A percentile compares a stretch with the other conserved stretches of the same genome.
These are phyloP conservation scores for Phialophora chinensis DNA, from an alignment of 2,329 filamentous ascomycete genomes.

Conservation along the genomic window DNA sequence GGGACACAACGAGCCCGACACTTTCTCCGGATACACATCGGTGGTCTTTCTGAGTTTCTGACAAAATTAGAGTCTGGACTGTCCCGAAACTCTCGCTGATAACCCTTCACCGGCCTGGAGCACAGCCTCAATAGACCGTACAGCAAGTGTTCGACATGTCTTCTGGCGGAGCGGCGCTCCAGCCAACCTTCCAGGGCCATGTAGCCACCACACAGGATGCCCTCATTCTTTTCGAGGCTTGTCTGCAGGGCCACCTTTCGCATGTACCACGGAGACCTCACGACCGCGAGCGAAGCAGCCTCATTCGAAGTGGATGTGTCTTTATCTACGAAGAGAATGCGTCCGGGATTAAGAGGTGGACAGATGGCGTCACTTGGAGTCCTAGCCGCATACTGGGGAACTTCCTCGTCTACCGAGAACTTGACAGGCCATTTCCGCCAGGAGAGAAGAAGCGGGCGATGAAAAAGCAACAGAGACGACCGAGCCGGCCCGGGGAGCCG, in stretches of 20 bases:
- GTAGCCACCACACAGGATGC: slow-evolving; percentile 76
- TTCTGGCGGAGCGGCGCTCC: slow-evolving; percentile 54
- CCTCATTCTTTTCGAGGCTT: slow-evolving; percentile 79
- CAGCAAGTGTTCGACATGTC: slow-evolving; percentile 34
- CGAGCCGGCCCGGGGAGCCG: slow-evolving; percentile 59
- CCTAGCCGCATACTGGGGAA: slow-evolving; percentile 85
- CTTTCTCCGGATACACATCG: neutral
- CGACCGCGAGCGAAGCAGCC: slow-evolving; percentile 75
- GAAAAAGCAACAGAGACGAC: slow-evolving; percentile 66
- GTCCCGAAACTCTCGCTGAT: slow-evolving; percentile 23
- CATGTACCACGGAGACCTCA: slow-evolving; percentile 85
- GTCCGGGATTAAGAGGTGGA: slow-evolving; percentile 93
- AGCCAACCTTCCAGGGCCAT: slow-evolving; percentile 71
- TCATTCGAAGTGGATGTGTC: slow-evolving; percentile 83
- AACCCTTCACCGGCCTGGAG: slow-evolving; percentile 5
- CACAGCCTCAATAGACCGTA: slow-evolving; percentile 9
- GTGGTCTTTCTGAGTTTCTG: slow-evolving; percentile 30
- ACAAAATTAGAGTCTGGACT: slow-evolving; percentile 30
- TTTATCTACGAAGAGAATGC: slow-evolving; percentile 93
- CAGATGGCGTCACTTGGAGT: slow-evolving; percentile 88
- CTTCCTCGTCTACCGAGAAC: slow-evolving; percentile 83
- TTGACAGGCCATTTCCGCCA: slow-evolving; percentile 76
- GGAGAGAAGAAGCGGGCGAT: slow-evolving; percentile 85
- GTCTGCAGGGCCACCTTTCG: slow-evolving; percentile 70
- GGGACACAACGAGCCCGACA: neutral